phyloP scores from a whole-genome alignment of 2,329 filamentous ascomycete genomes.

The Dothistroma pini region DNA sequence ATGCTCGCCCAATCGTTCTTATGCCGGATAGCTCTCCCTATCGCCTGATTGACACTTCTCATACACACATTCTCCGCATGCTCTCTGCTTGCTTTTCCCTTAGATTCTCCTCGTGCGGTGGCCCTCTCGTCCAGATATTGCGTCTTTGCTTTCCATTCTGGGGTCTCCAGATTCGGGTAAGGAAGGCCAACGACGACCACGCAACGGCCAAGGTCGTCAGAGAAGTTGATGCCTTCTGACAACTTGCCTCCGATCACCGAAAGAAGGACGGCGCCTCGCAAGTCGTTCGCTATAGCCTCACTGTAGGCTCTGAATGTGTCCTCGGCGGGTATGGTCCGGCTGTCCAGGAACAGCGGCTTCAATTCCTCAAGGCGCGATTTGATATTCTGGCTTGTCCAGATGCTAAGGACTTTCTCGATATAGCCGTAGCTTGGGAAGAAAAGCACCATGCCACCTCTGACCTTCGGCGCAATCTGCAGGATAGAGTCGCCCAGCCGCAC shows the following conservation, averaged over 20 bases:
- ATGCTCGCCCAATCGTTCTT: conserved; percentile 86
- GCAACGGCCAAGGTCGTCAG: conserved; percentile 80
- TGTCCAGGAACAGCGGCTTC: conserved; percentile 53
- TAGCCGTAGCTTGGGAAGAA: conserved; percentile 98
- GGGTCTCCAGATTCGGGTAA: conserved; percentile 83
- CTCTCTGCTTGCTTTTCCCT: conserved; percentile 59
- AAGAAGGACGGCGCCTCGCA: conserved; percentile 72
- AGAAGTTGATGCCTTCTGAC: conserved; percentile 98
- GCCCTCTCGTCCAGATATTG: conserved; percentile 72
- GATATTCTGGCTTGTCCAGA: conserved; percentile 39
- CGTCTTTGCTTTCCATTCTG: conserved; percentile 90
- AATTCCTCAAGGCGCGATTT: conserved; percentile 25
- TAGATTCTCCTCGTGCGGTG: conserved; percentile 32
- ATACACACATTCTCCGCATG: conserved; percentile 96
- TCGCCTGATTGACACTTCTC: conserved; percentile 94
- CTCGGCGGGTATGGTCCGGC: conserved; percentile 57
- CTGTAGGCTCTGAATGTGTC: conserved; percentile 71
- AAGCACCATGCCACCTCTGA: conserved; percentile 85
- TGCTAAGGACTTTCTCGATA: conserved; percentile 63
- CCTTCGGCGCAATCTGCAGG: conserved; percentile 64
- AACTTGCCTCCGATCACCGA: conserved; percentile 93
- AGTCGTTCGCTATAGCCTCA: conserved; percentile 53
- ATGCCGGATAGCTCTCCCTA: conserved; percentile 88
- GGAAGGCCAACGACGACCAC: conserved; percentile 90
- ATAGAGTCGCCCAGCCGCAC: conserved; percentile 70